These are phyloP conservation scores for Macrophomina phaseolina DNA, from an alignment of 2,329 filamentous ascomycete genomes.

Conservation along the genomic window DNA sequence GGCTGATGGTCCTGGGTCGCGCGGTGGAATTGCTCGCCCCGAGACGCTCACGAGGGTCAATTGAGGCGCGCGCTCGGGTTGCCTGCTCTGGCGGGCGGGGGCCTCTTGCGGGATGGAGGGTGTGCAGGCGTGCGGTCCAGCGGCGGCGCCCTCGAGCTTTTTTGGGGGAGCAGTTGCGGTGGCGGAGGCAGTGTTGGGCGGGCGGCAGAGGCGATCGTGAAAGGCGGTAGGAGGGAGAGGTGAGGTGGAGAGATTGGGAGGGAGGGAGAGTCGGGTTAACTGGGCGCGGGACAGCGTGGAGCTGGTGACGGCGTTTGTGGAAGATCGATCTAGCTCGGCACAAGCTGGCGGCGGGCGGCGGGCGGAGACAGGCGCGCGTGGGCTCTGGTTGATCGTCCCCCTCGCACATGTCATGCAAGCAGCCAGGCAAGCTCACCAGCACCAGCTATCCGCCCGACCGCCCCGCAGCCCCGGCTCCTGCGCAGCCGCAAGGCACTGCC, in stretches of 20 bases:
- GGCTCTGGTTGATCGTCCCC: slow-evolving; percentile 18
- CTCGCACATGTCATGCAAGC: slow-evolving; percentile 13
- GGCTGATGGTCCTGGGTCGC: slow-evolving; percentile 26
- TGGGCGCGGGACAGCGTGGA: neutral
- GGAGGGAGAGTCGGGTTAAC: neutral
- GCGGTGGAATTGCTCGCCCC: slow-evolving; percentile 16
- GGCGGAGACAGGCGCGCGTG: slow-evolving; percentile 17
- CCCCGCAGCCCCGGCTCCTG: slow-evolving; percentile 1
- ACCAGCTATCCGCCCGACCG: slow-evolving; percentile 9
- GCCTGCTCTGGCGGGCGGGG: neutral
- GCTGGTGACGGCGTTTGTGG: slow-evolving; percentile 20
- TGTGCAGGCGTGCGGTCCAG: neutral
- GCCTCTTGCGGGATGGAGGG: neutral
- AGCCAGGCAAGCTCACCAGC: neutral
- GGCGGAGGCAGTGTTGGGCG: slow-evolving; percentile 1
- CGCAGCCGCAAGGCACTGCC: neutral
- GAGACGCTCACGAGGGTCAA: slow-evolving; percentile 19
- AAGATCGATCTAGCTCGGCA: slow-evolving; percentile 28
- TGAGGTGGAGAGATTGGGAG: slow-evolving; percentile 17
- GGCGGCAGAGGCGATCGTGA: slow-evolving; percentile 19
- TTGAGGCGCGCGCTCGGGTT: slow-evolving; percentile 19
- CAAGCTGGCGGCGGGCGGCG: slow-evolving; percentile 18
- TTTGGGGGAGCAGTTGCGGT: neutral
- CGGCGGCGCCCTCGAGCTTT: neutral
- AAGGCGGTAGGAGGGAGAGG: slow-evolving; percentile 25